Evolutionary conservation across 306 rosid genomes (phyloP), one percentile per base, ranked within the genome.

Genomic region (Vachellia collinsii): DNA sequence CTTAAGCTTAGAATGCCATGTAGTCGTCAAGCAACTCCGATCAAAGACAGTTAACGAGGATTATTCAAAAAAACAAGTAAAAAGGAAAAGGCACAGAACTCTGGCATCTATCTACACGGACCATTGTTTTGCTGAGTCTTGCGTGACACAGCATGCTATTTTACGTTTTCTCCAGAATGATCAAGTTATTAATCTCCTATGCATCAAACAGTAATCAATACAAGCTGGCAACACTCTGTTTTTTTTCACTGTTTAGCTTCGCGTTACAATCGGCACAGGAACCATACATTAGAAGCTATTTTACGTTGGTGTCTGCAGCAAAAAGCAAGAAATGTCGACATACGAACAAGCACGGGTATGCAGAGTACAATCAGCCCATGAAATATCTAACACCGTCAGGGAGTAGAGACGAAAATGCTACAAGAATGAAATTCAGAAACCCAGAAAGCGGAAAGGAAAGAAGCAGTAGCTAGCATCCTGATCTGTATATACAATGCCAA

Each of bases 401-500:
- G 44, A 77, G 58, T 1, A 36, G 75, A 85, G 38, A 50, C 80
- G 81, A 85, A 87, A 82, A 80, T 37, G 77, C 46, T 14, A 77
- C 47, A 47, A 2, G 81, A 81, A 38, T 59, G 80, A 83, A 81
- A 42, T 62, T 44, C 69, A 74, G 56, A 74, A 39, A 54, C 79
- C 44, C 79, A 69, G 34, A 22, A 13, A 74, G 44, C 34, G 8
- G 34, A 59, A 42, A 70, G 62, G 22, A 14, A 75, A 72, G 11
- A 22, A 43, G 36, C 34, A 19, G 22, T 44, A 3, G 7, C 1
- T 47, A 7, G 36, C 84, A 77, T 76, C 83, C 86, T 85, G 88
- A 92, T 89, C 88, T 88, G 78, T 72, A 20, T 16, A 74, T 29
- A 5, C 29, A 39, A 68, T 67, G 83, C 62, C 85, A 85, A 77